Base-by-base conservation (phyloP, 345 rosid genomes). In the Mallotus nudiflorus region DNA sequence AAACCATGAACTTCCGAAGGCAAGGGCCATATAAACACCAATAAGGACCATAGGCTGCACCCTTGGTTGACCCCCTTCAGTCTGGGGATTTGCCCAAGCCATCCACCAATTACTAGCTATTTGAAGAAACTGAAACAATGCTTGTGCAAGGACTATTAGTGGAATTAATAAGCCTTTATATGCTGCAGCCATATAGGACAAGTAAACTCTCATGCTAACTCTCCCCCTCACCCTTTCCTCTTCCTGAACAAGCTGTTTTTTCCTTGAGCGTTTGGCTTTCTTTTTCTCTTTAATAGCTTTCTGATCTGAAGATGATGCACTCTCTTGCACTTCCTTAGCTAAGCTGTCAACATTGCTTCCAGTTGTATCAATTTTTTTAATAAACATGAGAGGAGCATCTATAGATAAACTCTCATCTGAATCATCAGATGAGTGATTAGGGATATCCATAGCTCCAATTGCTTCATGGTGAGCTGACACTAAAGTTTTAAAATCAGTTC, bases 31-130 rank as follows among this genome's bases (percentile, higher is more conserved):
- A 75, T 86, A 95, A 79, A 95, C 96, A 62, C 89, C 73, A 44
- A 95, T 86, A 75, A 95, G 96, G 76, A 85, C 86, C 83, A 91
- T 88, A 18, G 98, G 88, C 75, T 80, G 72, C 73, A 89, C 97
- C 85, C 87, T 95, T 35, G 99, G 84, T 67, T 80, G 80, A 66
- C 86, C 99, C 63, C 97, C 99, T 87, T 86, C 96, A 18, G 93
- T 90, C 75, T 92, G 99, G 69, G 99, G 99, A 82, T 92, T 95
- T 52, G 98, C 98, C 99, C 99, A 95, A 67, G 99, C 99, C 99
- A 95, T 95, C 99, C 99, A 95, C 99, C 99, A 95, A 77, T 85
- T 95, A 81, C 99, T 88, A 79, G 97, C 94, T 74, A 95, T 95
- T 84, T 95, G 99, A 70, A 95, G 99, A 82, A 95, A 92, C 59